Evolutionary conservation across 371 early-diverging fungal species (phyloP), one percentile per base, ranked within the genome.

Genomic region (Mucor velutinosus): DNA sequence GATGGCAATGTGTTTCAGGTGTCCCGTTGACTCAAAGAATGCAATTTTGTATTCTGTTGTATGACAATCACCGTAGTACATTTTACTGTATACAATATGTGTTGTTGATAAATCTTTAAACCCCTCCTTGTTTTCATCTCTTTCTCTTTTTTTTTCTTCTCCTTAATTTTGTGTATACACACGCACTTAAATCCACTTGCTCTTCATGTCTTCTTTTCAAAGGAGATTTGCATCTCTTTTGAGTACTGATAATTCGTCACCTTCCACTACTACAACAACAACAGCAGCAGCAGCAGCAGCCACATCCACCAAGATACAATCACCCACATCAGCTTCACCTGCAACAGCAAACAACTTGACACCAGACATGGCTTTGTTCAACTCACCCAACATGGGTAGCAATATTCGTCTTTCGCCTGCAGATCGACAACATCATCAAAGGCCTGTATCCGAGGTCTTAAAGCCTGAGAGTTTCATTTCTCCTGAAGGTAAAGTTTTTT

Each of bases 361-460:
- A 15, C 43, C 43, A 55, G 55, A 61, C 25, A 30, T 47, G 23
- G 29, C 57, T 6, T 32, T 53, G 8, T 58, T 21, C 17, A 39
- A 29, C 33, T 23, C 30, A 5, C 2, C 41, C 23, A 41, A 37
- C 56, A 66, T 39, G 7, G 21, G 35, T 7, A 19, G 41, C 10
- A 15, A 41, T 41, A 10, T 30, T n/a, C 15, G 39, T 35, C 25
- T 65, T 17, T 33, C 65, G 21, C 30, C 41, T 7, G 33, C 25
- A 47, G 15, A 58, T 33, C 73, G 60, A 39, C 70, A 35, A 35
- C 35, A 70, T 29, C 66, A 72, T 53, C 73, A 76, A 62, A 68
- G 79, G 7, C 79, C 79, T 19, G 69, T 76, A n/a, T 80, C 81
- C 64, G 81, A 80, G 63, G 71, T 80, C 17, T 62, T 80, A 10